Evolutionary conservation across 208 protist species (phyloP), one percentile per base, ranked within the genome.

Genomic region (Trypanosoma mega): DNA sequence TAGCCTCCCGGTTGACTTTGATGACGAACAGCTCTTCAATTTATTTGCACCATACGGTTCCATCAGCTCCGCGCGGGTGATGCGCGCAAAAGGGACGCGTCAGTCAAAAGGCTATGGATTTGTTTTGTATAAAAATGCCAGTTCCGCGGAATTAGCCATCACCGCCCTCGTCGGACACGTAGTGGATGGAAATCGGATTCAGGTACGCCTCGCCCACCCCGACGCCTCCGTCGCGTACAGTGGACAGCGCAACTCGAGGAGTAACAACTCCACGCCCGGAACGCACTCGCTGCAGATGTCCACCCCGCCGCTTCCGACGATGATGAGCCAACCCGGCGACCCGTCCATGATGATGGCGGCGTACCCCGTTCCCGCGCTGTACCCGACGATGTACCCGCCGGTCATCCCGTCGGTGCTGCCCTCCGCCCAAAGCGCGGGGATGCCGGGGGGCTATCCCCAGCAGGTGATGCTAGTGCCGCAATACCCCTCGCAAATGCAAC

Each of bases 41-140:
- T 69, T 93, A 23, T 90, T 93, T 62, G 55, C 72, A 18, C 69
- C 60, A 2, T 89, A 75, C 37, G 85, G 85, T 12, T 43, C 51
- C 31, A 84, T 92, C 54, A 60, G n/a, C 18, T 87, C 78, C 21
- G 80, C 81, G 14, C 68, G 78, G 27, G 76, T 92, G 44, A 92
- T 92, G 85, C 78, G 72, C 21, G 52, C 58, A 6, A 88, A 84
- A 41, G 63, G 67, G 12, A 89, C 77, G 0, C 76, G 73, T 6
- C 45, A 64, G 30, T 88, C 78, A 20, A 87, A 83, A 39, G 86
- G 82, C 1, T 90, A 93, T 58, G 86, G 86, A 34, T 94, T 94
- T 65, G 85, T 94, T 20, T 69, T 88, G 39, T 90, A 77, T 58
- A 78, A 75, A 53, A 53, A 82, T 36, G 23, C 48, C 9, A 37